phyloP scores from a whole-genome alignment of 805 yeast species.

The Kluyveromyces aestuarii region DNA sequence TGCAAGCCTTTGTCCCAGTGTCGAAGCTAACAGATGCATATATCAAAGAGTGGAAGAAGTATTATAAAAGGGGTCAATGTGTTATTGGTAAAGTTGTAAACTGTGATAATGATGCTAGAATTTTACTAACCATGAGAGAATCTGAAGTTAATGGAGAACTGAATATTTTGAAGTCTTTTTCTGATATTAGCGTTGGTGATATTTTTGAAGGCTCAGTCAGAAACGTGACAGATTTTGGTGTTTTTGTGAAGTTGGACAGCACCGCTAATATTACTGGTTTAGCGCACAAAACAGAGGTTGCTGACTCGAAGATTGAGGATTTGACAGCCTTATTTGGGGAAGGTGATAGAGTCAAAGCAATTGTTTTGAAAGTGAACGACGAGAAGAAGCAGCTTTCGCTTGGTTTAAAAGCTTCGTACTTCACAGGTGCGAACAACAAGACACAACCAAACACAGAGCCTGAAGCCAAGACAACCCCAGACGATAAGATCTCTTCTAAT shows the following conservation, averaged over 20 bases:
- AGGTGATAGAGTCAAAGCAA: constrained; percentile 88
- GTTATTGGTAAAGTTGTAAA: constrained; percentile 66
- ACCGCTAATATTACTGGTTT: constrained; percentile 72
- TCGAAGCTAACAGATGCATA: constrained; percentile 73
- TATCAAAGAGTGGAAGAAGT: constrained; percentile 82
- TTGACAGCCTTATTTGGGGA: constrained; percentile 61
- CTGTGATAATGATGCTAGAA: constrained; percentile 51
- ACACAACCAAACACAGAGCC: constrained; percentile 29
- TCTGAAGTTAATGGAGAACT: constrained; percentile 69
- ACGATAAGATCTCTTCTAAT: constrained; percentile 12
- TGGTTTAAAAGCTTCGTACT: constrained; percentile 93
- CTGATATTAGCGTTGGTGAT: constrained; percentile 62
- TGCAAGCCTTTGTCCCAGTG: constrained; percentile 74
- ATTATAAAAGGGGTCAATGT: constrained; percentile 58
- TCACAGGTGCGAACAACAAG: constrained; percentile 26
- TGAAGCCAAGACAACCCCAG: constrained; percentile 18
- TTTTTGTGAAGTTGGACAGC: constrained; percentile 72
- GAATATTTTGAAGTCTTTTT: constrained; percentile 48
- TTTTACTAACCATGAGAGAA: constrained; percentile 72
- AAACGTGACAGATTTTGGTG: constrained; percentile 81
- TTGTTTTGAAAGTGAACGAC: constrained; percentile 52
- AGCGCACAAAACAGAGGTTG: constrained; percentile 77
- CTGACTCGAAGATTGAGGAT: constrained; percentile 56
- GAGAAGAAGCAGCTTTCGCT: constrained; percentile 70
- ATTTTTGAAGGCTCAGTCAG: constrained; percentile 70